phyloP scores from a whole-genome alignment of 495 filamentous ascomycete genomes.

The Rusavskia elegans region DNA sequence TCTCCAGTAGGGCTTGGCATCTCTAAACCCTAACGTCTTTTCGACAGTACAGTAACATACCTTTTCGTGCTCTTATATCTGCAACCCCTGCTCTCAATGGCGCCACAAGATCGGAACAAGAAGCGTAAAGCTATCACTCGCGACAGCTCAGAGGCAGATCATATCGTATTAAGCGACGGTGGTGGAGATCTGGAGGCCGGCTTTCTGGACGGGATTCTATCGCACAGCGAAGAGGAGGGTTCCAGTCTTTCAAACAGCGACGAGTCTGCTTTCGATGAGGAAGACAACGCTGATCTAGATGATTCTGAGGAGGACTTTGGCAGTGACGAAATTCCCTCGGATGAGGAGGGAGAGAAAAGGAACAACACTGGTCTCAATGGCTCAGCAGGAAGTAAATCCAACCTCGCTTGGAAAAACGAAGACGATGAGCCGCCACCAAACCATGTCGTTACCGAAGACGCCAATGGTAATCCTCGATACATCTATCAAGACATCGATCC shows the following conservation, averaged over 20 bases:
- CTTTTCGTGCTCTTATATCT: too few species aligned
- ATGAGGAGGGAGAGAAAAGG: constrained; percentile 15
- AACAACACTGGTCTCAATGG: neutral
- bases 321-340: constrained; percentile 37
- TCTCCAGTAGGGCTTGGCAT: too few species aligned
- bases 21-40: too few species aligned
- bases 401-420: constrained; percentile 3
- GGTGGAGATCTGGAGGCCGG: constrained; percentile 51
- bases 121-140: constrained; percentile 44
- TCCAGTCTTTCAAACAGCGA: constrained; percentile 22
- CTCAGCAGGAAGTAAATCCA: neutral
- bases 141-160: constrained; percentile 34
- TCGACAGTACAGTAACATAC: too few species aligned
- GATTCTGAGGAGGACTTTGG: constrained; percentile 29
- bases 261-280: constrained; percentile 29
- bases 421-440: constrained; percentile 17
- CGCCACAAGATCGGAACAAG: constrained; percentile 18
- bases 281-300: constrained; percentile 24
- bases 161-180: constrained; percentile 30
- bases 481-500: constrained; percentile 84
- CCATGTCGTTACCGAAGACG: constrained; percentile 41
- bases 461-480: constrained; percentile 59
- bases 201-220: constrained; percentile 49
- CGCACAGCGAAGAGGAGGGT: constrained; percentile 30
- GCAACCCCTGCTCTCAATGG: constrained; percentile 2